phyloP scores from a whole-genome alignment of 2,329 filamentous ascomycete species.

The Colletotrichum liaoningense region DNA sequence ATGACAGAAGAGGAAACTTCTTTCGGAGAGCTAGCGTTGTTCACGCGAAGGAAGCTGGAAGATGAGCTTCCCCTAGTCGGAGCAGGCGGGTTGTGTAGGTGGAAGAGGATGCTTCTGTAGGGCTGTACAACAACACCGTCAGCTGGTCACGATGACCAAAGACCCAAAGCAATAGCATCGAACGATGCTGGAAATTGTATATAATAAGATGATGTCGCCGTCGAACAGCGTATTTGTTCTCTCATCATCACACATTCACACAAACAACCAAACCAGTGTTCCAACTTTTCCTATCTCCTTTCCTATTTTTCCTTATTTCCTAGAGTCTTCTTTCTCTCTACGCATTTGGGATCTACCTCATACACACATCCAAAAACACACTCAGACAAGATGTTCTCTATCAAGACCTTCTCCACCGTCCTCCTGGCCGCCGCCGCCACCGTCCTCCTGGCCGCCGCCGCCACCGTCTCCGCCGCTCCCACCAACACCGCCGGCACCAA shows the following conservation, averaged over 20 bases:
- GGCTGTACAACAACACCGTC: constrained; percentile 20
- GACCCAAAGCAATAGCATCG: neutral
- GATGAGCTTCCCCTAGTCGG: neutral
- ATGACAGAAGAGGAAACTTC: neutral
- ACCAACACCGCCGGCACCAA: constrained; percentile 45
- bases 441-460: constrained; percentile 42
- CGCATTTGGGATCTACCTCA: neutral
- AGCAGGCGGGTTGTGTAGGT: neutral
- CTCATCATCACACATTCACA: constrained; percentile 9
- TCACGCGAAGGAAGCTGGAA: neutral
- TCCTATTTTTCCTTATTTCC: constrained; percentile 17
- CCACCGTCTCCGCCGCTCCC: constrained; percentile 44
- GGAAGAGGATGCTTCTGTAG: constrained; percentile 23
- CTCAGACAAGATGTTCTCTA: constrained; percentile 45
- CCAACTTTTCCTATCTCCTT: constrained; percentile 17
- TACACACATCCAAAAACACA: neutral
- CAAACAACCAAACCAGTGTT: neutral
- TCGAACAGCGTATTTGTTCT: neutral
- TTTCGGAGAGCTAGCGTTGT: neutral
- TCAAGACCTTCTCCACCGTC: constrained; percentile 42
- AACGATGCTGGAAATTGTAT: neutral
- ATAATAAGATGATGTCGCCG: neutral
- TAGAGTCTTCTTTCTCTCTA: neutral
- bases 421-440: constrained; percentile 42
- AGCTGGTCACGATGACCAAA: neutral